Evolutionary conservation across 805 yeast genomes (phyloP).

Genomic region (Jamesozyma jinghongensis): DNA sequence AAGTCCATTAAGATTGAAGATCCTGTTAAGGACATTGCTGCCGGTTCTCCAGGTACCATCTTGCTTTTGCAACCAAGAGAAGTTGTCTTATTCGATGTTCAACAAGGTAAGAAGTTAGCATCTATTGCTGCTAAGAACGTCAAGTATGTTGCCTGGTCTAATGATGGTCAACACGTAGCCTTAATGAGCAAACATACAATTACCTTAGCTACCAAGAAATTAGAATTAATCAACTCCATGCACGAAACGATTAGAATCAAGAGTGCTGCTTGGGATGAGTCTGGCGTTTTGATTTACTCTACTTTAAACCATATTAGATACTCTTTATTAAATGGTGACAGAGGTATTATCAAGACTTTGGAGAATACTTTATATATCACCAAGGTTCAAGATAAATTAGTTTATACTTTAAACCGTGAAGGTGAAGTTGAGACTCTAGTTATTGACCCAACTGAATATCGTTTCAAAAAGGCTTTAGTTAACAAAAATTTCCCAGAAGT

Average conservation of each 20-base stretch:
- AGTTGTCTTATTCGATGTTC: constrained; percentile 83
- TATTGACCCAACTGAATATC: constrained; percentile 94
- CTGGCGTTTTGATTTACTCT: constrained; percentile 83
- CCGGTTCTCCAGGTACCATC: constrained; percentile 77
- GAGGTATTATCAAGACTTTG: constrained; percentile 87
- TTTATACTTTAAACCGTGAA: constrained; percentile 73
- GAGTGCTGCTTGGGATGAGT: constrained; percentile 96
- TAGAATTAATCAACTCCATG: constrained; percentile 71
- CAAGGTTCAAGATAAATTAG: constrained; percentile 57
- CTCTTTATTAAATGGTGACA: constrained; percentile 86
- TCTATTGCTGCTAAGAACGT: constrained; percentile 66
- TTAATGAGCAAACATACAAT: constrained; percentile 86
- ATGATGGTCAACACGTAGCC: constrained; percentile 80
- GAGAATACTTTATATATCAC: constrained; percentile 80
- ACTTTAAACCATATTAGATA: constrained; percentile 95
- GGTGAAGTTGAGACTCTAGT: constrained; percentile 71
- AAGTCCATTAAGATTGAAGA: constrained; percentile 66
- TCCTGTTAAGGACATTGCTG: constrained; percentile 59
- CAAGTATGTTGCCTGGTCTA: constrained; percentile 84
- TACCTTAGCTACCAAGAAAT: constrained; percentile 71
- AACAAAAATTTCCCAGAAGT: constrained; percentile 89
- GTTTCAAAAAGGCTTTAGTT: constrained; percentile 88
- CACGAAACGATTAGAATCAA: constrained; percentile 96
- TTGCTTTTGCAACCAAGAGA: constrained; percentile 62
- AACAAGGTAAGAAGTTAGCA: constrained; percentile 72